phyloP scores from a whole-genome alignment of 2,329 filamentous ascomycete genomes.

The Fusarium albosuccineum region DNA sequence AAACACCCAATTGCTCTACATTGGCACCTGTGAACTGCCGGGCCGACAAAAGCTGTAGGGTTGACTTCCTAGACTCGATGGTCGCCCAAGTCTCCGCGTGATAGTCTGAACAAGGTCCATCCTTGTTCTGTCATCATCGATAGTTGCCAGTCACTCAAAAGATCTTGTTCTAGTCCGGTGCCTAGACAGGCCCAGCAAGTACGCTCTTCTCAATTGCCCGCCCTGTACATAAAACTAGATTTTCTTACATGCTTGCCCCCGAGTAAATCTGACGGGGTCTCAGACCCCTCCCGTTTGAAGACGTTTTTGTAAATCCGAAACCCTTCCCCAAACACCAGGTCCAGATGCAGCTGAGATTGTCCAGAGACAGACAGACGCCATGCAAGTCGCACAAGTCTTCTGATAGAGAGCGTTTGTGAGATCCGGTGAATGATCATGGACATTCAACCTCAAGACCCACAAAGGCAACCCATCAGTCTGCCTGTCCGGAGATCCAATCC shows the following conservation, averaged over 20 bases:
- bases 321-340: conserved; percentile 37
- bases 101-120: too few relatives aligned
- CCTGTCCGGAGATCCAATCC: neutral
- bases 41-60: neutral
- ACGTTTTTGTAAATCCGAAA: conserved; percentile 37
- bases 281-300: conserved; percentile 22
- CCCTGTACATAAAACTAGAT: conserved; percentile 31
- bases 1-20: conserved; percentile 42
- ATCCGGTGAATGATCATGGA: conserved; percentile 1
- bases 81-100: too few relatives aligned
- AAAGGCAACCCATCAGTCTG: neutral
- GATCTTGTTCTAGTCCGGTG: conserved; percentile 4
- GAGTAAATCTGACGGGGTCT: conserved; percentile 19
- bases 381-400: too few relatives aligned
- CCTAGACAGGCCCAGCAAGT: conserved; percentile 27
- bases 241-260: conserved; percentile 31
- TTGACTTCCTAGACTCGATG: neutral
- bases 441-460: neutral
- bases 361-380: neutral
- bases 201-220: conserved; percentile 24
- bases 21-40: neutral
- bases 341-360: conserved; percentile 8
- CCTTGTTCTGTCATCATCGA: neutral
- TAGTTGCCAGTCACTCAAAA: conserved; percentile 8
- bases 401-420: neutral